phyloP scores from a whole-genome alignment of 805 yeast species.

The Blastobotrys muscicola region DNA sequence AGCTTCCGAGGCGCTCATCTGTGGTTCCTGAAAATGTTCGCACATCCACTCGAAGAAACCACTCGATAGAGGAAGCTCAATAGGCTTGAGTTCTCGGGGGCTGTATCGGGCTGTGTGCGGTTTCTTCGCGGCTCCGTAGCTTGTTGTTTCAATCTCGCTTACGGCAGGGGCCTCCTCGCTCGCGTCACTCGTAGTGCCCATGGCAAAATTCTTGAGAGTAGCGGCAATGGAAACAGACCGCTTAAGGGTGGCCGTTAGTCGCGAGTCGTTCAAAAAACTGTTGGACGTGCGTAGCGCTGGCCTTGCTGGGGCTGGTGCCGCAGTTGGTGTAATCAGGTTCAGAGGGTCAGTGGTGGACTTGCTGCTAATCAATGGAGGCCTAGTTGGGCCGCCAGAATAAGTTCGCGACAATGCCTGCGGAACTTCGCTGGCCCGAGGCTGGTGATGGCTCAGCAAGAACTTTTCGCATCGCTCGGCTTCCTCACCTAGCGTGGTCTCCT shows the following conservation, averaged over 20 bases:
- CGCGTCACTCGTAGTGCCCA: slow-evolving; percentile 5
- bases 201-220: slow-evolving; percentile 12
- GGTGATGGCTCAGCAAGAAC: background rate
- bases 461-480: slow-evolving; percentile 40
- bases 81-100: slow-evolving; percentile 15
- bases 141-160: background rate
- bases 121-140: slow-evolving; percentile 21
- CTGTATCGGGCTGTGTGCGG: slow-evolving; percentile 25
- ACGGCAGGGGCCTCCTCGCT: background rate
- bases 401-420: background rate
- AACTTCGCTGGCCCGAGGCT: background rate
- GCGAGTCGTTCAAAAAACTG: slow-evolving; percentile 3
- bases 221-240: slow-evolving; percentile 21
- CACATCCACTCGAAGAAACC: slow-evolving; percentile 38
- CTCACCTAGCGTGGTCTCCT: slow-evolving; percentile 55
- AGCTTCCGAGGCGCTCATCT: slow-evolving; percentile 70
- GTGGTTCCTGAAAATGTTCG: slow-evolving; percentile 95
- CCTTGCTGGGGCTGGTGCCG: background rate
- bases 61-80: slow-evolving; percentile 25
- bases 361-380: background rate
- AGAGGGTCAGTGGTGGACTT: background rate
- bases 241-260: slow-evolving; percentile 12
- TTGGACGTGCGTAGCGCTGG: background rate
- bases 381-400: slow-evolving; percentile 1
- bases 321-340: background rate